Evolutionary conservation across 768 basidiomycete genomes (phyloP), one percentile per base, ranked within the genome.

Genomic region (Rhizopogon vesiculosus): DNA sequence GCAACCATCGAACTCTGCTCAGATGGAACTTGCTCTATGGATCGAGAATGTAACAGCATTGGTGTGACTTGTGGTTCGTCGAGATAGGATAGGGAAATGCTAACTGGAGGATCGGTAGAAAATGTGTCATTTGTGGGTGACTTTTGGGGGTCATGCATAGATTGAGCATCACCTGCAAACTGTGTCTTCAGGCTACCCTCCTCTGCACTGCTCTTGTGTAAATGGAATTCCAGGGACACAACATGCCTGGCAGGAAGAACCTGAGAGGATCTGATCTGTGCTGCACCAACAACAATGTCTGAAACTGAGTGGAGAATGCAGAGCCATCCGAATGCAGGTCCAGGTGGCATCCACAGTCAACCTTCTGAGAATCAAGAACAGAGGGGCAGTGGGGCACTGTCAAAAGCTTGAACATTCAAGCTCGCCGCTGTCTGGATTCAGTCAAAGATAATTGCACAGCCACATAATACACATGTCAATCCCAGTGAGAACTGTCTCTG

Each of bases 301-400:
- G 77, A 72, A 18, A 80, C 70, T 13, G 85, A 81, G 56, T 81
- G 78, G 46, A 81, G 72, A 31, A 88, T 87, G 64, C 85, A 86
- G 54, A 87, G 66, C 82, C 85, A 87, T 75, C 85, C 87, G 72
- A 80, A 89, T 12, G 78, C 2, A 35, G 84, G 79, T 44, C 86
- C 78, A 48, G 87, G 85, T 61, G 86, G 84, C 87, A 89, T 88
- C 57, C 54, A 51, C 43, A 22, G 31, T 25, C 18, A 13, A 53
- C 44, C 41, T 41, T n/a, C 16, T n/a, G n/a, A 41, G n/a, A 31
- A n/a, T 41, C 40, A 44, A 18, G 10, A 16, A 15, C 9, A 38
- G 35, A 31, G n/a, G n/a, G n/a, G n/a, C n/a, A n/a, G n/a, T n/a
- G 3, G 44, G 35, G 18, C 15, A 29, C 12, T 5, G 42, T 33